phyloP scores from a whole-genome alignment of 306 rosid genomes.

The Castanea crenata region DNA sequence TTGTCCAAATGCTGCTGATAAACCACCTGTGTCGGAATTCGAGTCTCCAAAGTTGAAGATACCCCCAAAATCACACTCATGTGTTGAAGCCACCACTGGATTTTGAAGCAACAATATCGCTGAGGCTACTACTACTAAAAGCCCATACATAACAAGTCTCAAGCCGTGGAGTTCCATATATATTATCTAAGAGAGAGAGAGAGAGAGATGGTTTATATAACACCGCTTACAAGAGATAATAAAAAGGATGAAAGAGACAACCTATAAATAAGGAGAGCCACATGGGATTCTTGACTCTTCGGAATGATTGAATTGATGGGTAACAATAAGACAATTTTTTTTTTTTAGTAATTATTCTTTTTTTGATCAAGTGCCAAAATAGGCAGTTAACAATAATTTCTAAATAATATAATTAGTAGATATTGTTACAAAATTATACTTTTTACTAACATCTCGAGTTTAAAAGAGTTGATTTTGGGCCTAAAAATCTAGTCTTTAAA shows the following conservation, averaged over 20 bases:
- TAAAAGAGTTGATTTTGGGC: too few relatives aligned
- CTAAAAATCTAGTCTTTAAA: too few relatives aligned
- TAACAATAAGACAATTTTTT: too few relatives aligned
- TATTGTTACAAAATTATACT: too few relatives aligned
- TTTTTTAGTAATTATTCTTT: too few relatives aligned
- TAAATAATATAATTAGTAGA: too few relatives aligned
- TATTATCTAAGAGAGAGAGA: not conserved
- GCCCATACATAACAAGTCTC: not conserved
- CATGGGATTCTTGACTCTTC: too few relatives aligned
- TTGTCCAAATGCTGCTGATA: slow-evolving; percentile 89
- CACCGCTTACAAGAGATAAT: slow-evolving; percentile 34
- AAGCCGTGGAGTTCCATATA: not conserved
- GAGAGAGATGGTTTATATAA: not conserved
- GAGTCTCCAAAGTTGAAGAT: slow-evolving; percentile 91
- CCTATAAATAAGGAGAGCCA: too few relatives aligned
- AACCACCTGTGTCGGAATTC: slow-evolving; percentile 93
- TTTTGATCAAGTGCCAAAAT: too few relatives aligned
- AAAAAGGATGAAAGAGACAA: slow-evolving; percentile 11
- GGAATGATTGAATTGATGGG: too few relatives aligned
- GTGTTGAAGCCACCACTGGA: slow-evolving; percentile 7
- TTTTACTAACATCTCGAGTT: too few relatives aligned
- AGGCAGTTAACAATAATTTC: too few relatives aligned
- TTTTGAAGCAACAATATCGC: slow-evolving; percentile 15
- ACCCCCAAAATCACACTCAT: slow-evolving; percentile 65
- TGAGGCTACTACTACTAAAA: slow-evolving; percentile 27